A percentile compares a stretch with the other conserved stretches of the same genome.
These are phyloP conservation scores for Mycena floridula DNA, from an alignment of 768 basidiomycete species.

Conservation along the genomic window DNA sequence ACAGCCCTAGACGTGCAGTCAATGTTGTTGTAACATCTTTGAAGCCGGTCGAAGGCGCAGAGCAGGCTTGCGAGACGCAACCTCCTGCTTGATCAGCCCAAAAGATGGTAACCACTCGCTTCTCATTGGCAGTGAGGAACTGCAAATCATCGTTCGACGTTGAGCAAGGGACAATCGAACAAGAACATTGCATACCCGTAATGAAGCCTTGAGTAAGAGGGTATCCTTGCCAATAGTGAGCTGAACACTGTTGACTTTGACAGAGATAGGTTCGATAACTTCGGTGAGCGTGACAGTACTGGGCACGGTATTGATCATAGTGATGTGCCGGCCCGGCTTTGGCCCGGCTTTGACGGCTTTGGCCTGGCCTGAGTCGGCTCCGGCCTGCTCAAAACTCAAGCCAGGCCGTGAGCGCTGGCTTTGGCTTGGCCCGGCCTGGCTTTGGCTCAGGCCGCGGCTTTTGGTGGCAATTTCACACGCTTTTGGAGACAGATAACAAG, in stretches of 20 bases:
- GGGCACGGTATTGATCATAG: conserved; percentile 48
- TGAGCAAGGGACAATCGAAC: no score
- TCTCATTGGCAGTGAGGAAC: not conserved
- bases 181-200: conserved; percentile 24
- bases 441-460: no score
- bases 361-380: no score
- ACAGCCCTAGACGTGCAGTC: conserved; percentile 17
- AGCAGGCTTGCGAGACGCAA: conserved; percentile 1
- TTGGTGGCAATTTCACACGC: no score
- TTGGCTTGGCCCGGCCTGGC: no score
- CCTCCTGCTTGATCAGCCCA: not conserved
- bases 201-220: conserved; percentile 32
- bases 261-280: conserved; percentile 34
- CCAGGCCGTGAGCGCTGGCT: no score
- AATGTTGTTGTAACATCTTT: not conserved
- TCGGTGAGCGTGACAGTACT: conserved; percentile 38
- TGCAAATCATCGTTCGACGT: not conserved
- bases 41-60: not conserved
- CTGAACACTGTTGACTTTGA: conserved; percentile 32
- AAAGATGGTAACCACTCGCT: not conserved
- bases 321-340: no score
- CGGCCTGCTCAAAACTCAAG: no score
- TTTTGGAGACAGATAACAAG: no score
- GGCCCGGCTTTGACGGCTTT: no score
- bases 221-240: conserved; percentile 29